A percentile compares a stretch with the other conserved stretches of the same genome.
These are phyloP conservation scores for Moringa oleifera DNA, from an alignment of 345 rosid genomes.

Conservation along the genomic window DNA sequence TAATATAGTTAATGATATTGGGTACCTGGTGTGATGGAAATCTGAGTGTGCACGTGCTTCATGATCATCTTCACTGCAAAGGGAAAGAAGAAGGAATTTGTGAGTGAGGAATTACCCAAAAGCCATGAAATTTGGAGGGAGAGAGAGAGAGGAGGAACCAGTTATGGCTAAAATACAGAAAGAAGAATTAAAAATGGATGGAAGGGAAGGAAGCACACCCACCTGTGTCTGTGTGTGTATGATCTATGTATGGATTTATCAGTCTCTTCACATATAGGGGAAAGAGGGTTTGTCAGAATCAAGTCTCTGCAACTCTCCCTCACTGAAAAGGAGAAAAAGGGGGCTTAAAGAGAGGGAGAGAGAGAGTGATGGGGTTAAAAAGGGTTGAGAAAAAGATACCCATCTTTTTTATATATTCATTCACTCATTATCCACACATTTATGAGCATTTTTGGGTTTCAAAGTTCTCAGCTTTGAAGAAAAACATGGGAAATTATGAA, in stretches of 20 bases:
- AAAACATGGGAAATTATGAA: no score
- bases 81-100: slow-evolving; percentile 19
- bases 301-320: slow-evolving; percentile 56
- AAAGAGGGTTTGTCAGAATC: slow-evolving; percentile 51
- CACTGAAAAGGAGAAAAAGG: slow-evolving; percentile 28
- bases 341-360: slow-evolving; percentile 7
- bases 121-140: slow-evolving; percentile 10
- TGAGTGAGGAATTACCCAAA: slow-evolving; percentile 17
- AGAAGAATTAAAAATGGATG: neutral
- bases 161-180: neutral
- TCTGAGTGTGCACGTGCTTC: slow-evolving; percentile 73
- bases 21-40: slow-evolving; percentile 68
- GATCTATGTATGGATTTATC: neutral
- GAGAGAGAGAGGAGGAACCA: neutral
- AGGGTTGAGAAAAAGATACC: slow-evolving; percentile 44
- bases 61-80: slow-evolving; percentile 54
- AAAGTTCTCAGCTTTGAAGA: no score
- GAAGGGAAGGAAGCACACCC: neutral
- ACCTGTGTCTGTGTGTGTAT: neutral
- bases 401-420: slow-evolving; percentile 39
- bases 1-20: slow-evolving; percentile 32
- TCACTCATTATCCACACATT: slow-evolving; percentile 31
- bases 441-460: no score
- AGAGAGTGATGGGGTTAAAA: slow-evolving; percentile 31
- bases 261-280: neutral